Conservation (phyloP, 1,284 basidiomycete species). For the Naganishia liquefaciens region DNA sequence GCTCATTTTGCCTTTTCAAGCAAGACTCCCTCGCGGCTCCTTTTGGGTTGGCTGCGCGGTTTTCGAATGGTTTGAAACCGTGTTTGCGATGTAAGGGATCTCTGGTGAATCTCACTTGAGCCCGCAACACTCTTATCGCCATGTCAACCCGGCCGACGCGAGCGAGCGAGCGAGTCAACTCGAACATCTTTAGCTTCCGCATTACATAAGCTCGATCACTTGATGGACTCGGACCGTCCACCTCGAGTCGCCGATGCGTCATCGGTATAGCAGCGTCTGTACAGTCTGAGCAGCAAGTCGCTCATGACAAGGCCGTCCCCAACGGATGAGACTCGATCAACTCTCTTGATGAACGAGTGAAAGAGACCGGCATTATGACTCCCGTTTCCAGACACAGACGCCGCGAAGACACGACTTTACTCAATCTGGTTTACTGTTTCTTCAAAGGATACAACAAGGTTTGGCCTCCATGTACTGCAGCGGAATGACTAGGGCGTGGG, state of each 20-base stretch:
- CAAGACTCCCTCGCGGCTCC: background rate
- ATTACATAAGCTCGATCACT: conserved; percentile 6
- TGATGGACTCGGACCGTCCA: background rate
- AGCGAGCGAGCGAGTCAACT: background rate
- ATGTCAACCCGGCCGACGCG: background rate
- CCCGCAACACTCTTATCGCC: background rate
- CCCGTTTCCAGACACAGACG: no score
- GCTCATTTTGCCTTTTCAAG: background rate
- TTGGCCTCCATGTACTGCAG: no score
- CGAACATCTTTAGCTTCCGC: conserved; percentile 14
- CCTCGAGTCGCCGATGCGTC: background rate
- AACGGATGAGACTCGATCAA: no score
- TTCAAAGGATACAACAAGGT: no score
- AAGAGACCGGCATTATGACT: no score
- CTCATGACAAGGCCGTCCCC: no score
- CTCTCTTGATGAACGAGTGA: no score
- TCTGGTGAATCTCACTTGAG: background rate
- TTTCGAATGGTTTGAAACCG: background rate
- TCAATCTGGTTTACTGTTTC: no score
- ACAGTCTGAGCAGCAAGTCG: background rate
- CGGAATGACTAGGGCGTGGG: background rate
- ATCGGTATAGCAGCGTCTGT: no score
- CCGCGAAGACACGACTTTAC: no score
- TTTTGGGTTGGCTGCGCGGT: background rate
- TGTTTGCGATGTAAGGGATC: background rate